phyloP scores from a whole-genome alignment of 2,329 filamentous ascomycete species.

The Acrocalymma vagum region DNA sequence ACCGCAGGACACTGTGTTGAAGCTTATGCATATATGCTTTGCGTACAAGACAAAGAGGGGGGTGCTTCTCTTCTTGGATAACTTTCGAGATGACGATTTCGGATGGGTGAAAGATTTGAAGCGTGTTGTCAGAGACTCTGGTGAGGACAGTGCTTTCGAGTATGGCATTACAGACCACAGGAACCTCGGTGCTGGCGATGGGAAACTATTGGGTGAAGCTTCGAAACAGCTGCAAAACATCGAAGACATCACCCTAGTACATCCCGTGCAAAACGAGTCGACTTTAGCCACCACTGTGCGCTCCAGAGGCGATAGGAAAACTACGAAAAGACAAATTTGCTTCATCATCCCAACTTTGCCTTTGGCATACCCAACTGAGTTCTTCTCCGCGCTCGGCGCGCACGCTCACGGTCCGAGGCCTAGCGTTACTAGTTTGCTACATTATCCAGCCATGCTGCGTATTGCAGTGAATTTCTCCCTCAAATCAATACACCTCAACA shows the following conservation, averaged over 20 bases:
- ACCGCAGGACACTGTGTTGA: not conserved
- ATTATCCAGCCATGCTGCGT: too few relatives aligned
- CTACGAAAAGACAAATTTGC: not conserved
- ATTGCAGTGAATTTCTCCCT: too few relatives aligned
- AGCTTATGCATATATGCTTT: conserved; percentile 15
- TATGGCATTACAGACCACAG: too few relatives aligned
- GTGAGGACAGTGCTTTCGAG: conserved; percentile 3
- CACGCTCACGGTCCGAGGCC: conserved; percentile 3
- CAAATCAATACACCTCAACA: too few relatives aligned
- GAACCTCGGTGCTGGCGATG: too few relatives aligned
- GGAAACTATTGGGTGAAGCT: too few relatives aligned
- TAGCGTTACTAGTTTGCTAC: conserved; percentile 5
- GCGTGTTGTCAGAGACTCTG: conserved; percentile 1
- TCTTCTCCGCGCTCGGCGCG: conserved; percentile 10
- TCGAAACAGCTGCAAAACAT: too few relatives aligned
- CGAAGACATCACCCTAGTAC: too few relatives aligned
- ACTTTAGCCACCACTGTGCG: too few relatives aligned
- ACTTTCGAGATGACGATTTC: not conserved
- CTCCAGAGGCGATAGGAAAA: too few relatives aligned
- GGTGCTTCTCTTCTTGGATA: conserved; percentile 10
- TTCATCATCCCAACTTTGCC: conserved; percentile 20
- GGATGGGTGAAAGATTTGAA: conserved; percentile 6
- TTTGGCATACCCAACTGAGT: conserved; percentile 11
- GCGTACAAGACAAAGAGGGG: conserved; percentile 17
- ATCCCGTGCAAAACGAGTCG: too few relatives aligned